Percentiles rank a stretch among this genome's conserved stretches.
phyloP scores from a whole-genome alignment of 2,329 filamentous ascomycete genomes.

The Sporothrix brasiliensis region DNA sequence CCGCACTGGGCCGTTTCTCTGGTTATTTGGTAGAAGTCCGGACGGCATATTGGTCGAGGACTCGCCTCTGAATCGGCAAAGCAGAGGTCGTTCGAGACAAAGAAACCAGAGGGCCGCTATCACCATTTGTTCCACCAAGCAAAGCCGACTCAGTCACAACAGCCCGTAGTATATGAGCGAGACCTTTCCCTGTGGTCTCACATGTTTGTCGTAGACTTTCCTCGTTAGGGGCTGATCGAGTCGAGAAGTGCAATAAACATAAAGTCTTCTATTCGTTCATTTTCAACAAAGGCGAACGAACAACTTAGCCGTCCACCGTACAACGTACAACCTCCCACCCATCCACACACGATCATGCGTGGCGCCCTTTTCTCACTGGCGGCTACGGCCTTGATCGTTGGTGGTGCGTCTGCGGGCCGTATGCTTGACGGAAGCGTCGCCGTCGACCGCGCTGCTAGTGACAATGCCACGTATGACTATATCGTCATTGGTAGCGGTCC shows the following conservation, averaged over 20 bases:
- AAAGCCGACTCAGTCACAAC: neutral
- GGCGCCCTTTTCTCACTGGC: constrained; percentile 21
- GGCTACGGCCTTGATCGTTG: constrained; percentile 15
- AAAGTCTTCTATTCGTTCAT: neutral
- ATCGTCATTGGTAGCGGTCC: constrained; percentile 55
- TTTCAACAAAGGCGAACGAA: neutral
- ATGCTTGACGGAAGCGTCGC: constrained; percentile 22
- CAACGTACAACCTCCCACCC: neutral
- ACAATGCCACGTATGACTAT: constrained; percentile 40
- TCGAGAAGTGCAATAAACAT: neutral
- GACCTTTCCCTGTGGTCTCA: neutral
- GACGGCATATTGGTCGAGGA: neutral
- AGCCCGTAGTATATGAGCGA: neutral
- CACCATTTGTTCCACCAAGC: neutral
- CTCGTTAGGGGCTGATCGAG: constrained; percentile 8
- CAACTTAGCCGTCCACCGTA: too few relatives aligned
- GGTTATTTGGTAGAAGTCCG: constrained; percentile 27
- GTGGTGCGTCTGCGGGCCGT: constrained; percentile 12
- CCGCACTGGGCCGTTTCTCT: constrained; percentile 6
- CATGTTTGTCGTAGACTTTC: neutral
- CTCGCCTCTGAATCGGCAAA: constrained; percentile 15
- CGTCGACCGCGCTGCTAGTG: constrained; percentile 5
- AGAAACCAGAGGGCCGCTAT: too few relatives aligned
- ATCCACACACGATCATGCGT: constrained; percentile 6
- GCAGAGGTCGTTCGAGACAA: neutral